Evolutionary conservation across 768 basidiomycete species (phyloP).

Genomic region (Dioszegia aurantiaca): DNA sequence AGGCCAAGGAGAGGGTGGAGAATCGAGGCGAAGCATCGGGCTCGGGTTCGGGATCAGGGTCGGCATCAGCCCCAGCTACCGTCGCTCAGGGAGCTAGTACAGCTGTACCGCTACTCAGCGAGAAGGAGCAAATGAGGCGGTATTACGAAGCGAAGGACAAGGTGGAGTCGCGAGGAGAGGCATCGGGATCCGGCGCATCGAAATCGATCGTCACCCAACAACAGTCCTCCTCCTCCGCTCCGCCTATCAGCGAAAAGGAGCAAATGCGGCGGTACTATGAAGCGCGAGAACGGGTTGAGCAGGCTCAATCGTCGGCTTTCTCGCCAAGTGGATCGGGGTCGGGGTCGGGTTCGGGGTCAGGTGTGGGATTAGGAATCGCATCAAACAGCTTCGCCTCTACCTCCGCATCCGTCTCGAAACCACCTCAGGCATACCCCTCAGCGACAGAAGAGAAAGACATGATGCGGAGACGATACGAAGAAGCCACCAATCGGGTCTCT

Average conservation of each 20-base stretch:
- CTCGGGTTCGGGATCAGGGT: background rate
- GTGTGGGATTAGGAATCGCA: too few species aligned
- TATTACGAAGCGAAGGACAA: conserved; percentile 26
- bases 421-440: conserved; percentile 17
- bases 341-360: background rate
- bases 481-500: conserved; percentile 22
- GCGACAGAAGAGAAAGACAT: conserved; percentile 48
- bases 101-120: conserved; percentile 11
- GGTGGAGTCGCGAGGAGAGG: background rate
- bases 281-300: conserved; percentile 33
- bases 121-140: conserved; percentile 40
- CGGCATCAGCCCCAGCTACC: background rate
- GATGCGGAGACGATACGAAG: conserved; percentile 42
- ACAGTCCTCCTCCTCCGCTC: background rate
- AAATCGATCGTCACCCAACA: too few species aligned
- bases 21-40: conserved; percentile 1
- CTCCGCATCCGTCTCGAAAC: background rate
- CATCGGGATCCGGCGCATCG: background rate
- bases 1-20: conserved; percentile 34
- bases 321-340: background rate
- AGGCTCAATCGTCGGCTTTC: background rate
- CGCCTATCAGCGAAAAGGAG: conserved; percentile 25
- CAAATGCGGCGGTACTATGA: conserved; percentile 46
- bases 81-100: background rate
- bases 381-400: background rate